Base-by-base conservation (phyloP, 768 basidiomycete species). In the Postia placenta region DNA sequence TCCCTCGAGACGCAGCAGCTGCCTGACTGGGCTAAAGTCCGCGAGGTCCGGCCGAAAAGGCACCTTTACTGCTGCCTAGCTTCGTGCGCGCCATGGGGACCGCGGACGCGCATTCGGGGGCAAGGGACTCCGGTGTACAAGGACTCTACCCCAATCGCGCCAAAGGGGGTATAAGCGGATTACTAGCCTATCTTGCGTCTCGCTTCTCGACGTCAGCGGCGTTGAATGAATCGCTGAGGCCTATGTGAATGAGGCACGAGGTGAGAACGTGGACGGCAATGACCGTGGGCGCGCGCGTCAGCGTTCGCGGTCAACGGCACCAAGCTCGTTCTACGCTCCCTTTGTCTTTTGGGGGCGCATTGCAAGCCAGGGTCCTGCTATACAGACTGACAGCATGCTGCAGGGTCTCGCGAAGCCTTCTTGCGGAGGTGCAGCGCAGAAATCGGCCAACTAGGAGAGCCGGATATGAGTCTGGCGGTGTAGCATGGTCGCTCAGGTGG, bases 181-280 rank as follows among this genome's bases (percentile, higher is more conserved):
- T 33, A 7, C 30, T 33, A 15, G 30, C 30, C 30, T 33, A 33
- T 33, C 30, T 33, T 15, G 30, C 30, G 7, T 7, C 30, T 15
- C 9, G 15, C 30, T 33, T 33, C 30, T 33, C 15, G 30, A 7
- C 30, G 30, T 33, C 30, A 33, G 30, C 30, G 30, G 30, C 30
- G 30, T 33, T 15, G 30, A 33, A 33, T 33, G 30, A 33, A 33
- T 15, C 17, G 38, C 38, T 40, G 9, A 6, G 20, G 38, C 38
- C 38, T 40, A 9, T 17, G 19, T 6, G 38, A 17, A 17, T 19
- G 38, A 7, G 33, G 26, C 42, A 43, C 26, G 42, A 43, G 42
- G 42, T 43, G 42, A 15, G 42, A 43, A 43, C 42, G 42, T 43
- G 42, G 42, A 28, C 42, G 42, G 42, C 42, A 25, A 28, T 11